Conservation (phyloP, 352 stramenopile species). For the Globisporangium sylvaticum region DNA sequence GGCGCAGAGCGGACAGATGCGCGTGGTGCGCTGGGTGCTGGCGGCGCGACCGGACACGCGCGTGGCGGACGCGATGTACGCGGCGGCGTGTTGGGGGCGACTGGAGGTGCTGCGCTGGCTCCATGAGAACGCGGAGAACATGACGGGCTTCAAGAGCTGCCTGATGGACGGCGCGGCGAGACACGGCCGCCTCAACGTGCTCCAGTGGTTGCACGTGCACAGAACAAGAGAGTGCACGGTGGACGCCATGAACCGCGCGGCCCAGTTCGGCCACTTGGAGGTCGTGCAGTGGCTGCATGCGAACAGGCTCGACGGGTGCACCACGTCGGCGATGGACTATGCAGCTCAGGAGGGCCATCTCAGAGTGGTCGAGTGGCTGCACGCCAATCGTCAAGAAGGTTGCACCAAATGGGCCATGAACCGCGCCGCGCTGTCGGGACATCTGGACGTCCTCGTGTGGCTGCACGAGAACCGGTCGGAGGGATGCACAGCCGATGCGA, state of each 20-base stretch:
- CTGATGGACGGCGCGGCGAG: constrained; percentile 6
- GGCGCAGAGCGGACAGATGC: background rate
- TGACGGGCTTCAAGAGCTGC: constrained; percentile 1
- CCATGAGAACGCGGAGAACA: constrained; percentile 5
- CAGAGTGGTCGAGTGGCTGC: constrained; percentile 1
- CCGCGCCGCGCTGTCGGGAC: constrained; percentile 1
- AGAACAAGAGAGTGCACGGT: constrained; percentile 1
- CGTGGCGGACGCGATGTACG: constrained; percentile 7
- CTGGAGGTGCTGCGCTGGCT: constrained; percentile 7
- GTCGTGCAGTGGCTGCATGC: constrained; percentile 6
- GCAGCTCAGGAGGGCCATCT: constrained; percentile 4
- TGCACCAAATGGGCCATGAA: constrained; percentile 13
- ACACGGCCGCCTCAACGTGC: background rate
- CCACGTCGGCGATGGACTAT: constrained; percentile 5
- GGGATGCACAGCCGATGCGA: constrained; percentile 1
- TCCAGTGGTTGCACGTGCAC: constrained; percentile 10
- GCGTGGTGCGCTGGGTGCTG: constrained; percentile 8
- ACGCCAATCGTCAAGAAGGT: constrained; percentile 5
- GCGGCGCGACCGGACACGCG: constrained; percentile 3
- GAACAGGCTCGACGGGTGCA: constrained; percentile 1
- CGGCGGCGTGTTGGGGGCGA: background rate
- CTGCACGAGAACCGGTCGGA: constrained; percentile 10
- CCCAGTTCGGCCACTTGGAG: constrained; percentile 6
- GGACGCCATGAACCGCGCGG: constrained; percentile 11
- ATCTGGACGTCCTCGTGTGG: constrained; percentile 7